Evolutionary conservation across 441 rosid species (phyloP).

Genomic region (Populus hybrid): DNA sequence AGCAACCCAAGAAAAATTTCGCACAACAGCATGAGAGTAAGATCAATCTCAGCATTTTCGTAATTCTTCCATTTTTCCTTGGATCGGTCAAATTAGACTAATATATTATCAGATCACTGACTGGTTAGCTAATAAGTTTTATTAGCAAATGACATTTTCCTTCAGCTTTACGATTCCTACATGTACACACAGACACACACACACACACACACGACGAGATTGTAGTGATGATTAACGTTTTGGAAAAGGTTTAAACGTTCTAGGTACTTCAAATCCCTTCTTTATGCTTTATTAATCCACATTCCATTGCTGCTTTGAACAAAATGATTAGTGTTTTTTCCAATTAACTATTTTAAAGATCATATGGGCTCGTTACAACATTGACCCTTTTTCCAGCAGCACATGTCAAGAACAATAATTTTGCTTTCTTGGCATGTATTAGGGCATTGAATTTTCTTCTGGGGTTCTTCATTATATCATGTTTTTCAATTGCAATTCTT

Average conservation of each 20-base stretch:
- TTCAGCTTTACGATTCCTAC: background rate
- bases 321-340: slow-evolving; percentile 2
- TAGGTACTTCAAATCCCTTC: background rate
- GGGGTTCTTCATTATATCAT: slow-evolving; percentile 1
- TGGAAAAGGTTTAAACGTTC: background rate
- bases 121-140: background rate
- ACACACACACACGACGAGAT: background rate
- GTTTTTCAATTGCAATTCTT: background rate
- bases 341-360: background rate
- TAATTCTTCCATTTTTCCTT: background rate
- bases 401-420: slow-evolving; percentile 11
- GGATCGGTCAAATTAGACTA: background rate
- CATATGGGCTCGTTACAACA: background rate
- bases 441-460: background rate
- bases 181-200: too few species aligned
- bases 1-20: too few species aligned
- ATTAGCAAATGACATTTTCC: background rate
- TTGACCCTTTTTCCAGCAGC: background rate
- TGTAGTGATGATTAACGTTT: background rate
- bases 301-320: background rate
- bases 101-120: background rate
- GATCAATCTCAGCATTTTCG: too few species aligned
- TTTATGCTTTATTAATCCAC: background rate
- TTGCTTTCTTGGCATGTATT: slow-evolving; percentile 3
- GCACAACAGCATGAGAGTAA: too few species aligned